Evolutionary conservation across 306 rosid genomes (phyloP).

Genomic region (Trifolium fragiferum): DNA sequence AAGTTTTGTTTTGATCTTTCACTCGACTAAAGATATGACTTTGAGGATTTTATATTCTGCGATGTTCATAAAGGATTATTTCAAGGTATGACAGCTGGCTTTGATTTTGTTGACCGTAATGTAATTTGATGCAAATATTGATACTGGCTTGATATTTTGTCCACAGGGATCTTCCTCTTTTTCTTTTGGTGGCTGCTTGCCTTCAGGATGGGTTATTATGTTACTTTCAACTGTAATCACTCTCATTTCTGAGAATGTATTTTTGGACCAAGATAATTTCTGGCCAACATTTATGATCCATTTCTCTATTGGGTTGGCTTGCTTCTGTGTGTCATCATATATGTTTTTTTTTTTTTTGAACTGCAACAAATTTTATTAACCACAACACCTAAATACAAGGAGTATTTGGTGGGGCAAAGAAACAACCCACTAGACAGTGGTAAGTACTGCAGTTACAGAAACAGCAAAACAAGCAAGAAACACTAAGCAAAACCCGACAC

Average conservation of each 20-base stretch:
- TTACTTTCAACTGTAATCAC: conserved; percentile 72
- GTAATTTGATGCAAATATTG: conserved; percentile 31
- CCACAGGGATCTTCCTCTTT: conserved; percentile 76
- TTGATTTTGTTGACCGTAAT: conserved; percentile 31
- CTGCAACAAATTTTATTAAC: no score
- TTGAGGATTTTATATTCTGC: conserved; percentile 82
- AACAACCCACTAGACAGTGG: no score
- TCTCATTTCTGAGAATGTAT: conserved; percentile 72
- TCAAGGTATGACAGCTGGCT: conserved; percentile 65
- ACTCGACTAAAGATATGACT: conserved; percentile 77
- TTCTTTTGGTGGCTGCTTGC: conserved; percentile 77
- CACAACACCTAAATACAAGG: no score
- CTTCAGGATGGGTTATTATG: conserved; percentile 77
- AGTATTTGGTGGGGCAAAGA: no score
- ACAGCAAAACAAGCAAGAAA: no score
- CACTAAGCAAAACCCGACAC: no score
- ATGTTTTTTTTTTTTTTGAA: no score
- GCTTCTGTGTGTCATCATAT: conserved; percentile 80
- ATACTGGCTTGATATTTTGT: conserved; percentile 21
- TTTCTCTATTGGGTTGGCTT: conserved; percentile 70
- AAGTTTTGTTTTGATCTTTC: conserved; percentile 53
- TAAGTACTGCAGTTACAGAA: no score
- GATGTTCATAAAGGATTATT: conserved; percentile 71
- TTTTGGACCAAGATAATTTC: conserved; percentile 74
- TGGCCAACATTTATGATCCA: conserved; percentile 71